Evolutionary conservation across 2,329 filamentous ascomycete genomes (phyloP).

Genomic region (Pseudogymnoascus sp.): DNA sequence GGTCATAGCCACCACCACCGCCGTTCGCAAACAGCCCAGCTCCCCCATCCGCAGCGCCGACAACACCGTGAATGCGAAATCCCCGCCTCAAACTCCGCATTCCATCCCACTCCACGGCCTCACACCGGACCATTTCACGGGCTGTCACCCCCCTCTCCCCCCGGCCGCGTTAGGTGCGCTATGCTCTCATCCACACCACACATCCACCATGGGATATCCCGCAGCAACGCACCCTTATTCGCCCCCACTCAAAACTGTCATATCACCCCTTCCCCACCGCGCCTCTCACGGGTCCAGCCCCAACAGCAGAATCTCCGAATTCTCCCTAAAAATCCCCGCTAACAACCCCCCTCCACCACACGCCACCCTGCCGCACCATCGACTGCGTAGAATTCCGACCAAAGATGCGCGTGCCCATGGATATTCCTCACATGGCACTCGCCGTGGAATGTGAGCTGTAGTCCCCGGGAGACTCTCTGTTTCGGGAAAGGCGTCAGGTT

Average conservation of each 20-base stretch:
- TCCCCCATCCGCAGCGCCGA: background rate
- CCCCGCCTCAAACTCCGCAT: background rate
- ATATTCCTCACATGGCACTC: background rate
- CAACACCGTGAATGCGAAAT: background rate
- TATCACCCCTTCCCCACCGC: background rate
- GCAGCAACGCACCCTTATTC: background rate
- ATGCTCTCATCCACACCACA: background rate
- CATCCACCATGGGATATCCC: background rate
- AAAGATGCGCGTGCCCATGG: background rate
- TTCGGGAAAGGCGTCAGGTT: background rate
- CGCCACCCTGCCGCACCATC: background rate
- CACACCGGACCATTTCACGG: background rate
- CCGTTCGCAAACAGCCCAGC: background rate
- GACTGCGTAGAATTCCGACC: background rate
- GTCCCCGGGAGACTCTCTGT: background rate
- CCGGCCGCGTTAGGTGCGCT: background rate
- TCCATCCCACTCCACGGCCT: background rate
- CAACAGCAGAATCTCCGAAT: background rate
- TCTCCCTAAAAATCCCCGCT: background rate
- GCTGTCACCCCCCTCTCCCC: background rate
- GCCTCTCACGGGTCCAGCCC: background rate
- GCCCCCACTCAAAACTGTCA: background rate
- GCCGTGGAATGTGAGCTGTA: background rate
- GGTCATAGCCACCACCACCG: conserved; percentile 3
- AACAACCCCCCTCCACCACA: background rate